Conservation (phyloP, 1,139 yeast genomes). For the Eremothecium cymbalariae region DNA sequence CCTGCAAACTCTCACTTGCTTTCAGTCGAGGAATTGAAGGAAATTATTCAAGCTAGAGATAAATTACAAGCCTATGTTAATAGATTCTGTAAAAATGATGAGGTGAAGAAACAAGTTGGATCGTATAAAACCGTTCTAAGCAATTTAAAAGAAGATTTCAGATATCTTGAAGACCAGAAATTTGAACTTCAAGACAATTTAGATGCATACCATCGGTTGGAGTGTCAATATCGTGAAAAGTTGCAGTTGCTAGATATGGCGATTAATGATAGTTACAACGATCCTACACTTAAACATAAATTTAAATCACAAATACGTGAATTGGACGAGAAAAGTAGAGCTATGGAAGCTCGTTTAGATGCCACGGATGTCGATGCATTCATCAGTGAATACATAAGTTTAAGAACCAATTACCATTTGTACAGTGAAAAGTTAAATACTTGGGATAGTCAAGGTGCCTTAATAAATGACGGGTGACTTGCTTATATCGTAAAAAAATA, state of each 20-base stretch:
- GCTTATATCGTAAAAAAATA: constrained; percentile 6
- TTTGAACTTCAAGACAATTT: constrained; percentile 12
- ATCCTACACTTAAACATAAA: constrained; percentile 17
- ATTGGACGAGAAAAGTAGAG: constrained; percentile 15
- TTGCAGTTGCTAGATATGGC: constrained; percentile 23
- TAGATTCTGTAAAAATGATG: constrained; percentile 18
- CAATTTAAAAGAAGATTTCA: constrained; percentile 14
- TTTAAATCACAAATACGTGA: constrained; percentile 15
- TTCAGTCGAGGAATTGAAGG: constrained; percentile 20
- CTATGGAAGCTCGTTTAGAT: constrained; percentile 13
- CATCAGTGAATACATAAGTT: constrained; percentile 15
- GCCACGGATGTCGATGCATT: constrained; percentile 17
- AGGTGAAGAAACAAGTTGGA: constrained; percentile 10
- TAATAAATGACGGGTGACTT: too few relatives aligned
- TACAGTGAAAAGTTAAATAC: constrained; percentile 24
- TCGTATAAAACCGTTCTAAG: constrained; percentile 12
- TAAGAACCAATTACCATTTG: constrained; percentile 22
- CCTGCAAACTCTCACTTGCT: constrained; percentile 25
- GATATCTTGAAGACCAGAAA: constrained; percentile 15
- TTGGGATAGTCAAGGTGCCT: constrained; percentile 24
- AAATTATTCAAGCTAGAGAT: constrained; percentile 14
- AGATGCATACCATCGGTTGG: constrained; percentile 17
- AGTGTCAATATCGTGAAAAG: constrained; percentile 21
- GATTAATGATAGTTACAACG: constrained; percentile 19
- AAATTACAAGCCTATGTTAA: constrained; percentile 20